Conservation (phyloP, 2,329 filamentous ascomycete genomes). For the Beauveria scarabaeidicola region DNA sequence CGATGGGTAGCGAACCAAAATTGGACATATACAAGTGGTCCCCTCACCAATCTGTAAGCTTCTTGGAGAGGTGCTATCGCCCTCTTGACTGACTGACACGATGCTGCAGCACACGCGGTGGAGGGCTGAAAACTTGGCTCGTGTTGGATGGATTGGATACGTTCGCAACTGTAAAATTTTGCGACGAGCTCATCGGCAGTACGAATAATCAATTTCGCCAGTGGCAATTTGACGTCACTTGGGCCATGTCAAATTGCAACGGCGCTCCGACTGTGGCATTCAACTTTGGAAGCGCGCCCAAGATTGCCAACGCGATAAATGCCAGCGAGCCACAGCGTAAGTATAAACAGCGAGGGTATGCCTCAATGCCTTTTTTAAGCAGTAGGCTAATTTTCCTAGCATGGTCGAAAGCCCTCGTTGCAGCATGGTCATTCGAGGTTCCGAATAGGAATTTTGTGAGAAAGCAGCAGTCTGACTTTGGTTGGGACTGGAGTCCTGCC, state of each 20-base stretch:
- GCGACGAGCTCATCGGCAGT: constrained; percentile 42
- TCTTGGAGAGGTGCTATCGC: constrained; percentile 14
- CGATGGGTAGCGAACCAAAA: constrained; percentile 45
- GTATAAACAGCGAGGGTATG: background rate
- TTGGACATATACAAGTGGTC: constrained; percentile 50
- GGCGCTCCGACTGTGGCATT: constrained; percentile 11
- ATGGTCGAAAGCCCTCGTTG: background rate
- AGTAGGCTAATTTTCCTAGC: background rate
- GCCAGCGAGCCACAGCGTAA: constrained; percentile 4
- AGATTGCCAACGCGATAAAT: constrained; percentile 9
- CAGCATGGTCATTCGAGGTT: constrained; percentile 1
- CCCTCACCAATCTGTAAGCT: constrained; percentile 18
- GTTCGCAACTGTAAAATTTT: constrained; percentile 48
- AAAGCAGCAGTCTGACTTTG: constrained; percentile 55
- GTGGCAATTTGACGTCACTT: constrained; percentile 49
- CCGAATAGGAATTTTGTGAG: constrained; percentile 29
- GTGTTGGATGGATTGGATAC: constrained; percentile 56
- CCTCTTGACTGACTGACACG: background rate
- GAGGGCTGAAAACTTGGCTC: constrained; percentile 36
- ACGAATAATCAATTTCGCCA: constrained; percentile 57
- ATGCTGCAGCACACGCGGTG: constrained; percentile 15
- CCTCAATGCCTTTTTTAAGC: background rate
- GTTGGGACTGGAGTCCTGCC: constrained; percentile 56
- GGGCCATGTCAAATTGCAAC: constrained; percentile 24
- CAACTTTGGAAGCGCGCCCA: constrained; percentile 17